phyloP scores from a whole-genome alignment of 495 filamentous ascomycete genomes.

The Neurospora intermedia region DNA sequence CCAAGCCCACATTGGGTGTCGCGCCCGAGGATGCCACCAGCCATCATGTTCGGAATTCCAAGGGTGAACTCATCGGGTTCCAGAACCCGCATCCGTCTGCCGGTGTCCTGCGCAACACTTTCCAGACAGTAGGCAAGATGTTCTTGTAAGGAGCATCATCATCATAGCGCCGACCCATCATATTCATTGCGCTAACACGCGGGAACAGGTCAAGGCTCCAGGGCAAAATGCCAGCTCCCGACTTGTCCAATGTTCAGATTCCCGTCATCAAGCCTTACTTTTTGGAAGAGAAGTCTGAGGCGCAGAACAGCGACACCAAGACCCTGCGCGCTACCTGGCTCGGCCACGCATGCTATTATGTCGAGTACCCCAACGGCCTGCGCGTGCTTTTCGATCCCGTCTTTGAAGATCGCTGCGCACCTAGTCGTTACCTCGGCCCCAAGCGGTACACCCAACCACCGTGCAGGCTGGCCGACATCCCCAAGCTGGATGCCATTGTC shows the following conservation, averaged over 20 bases:
- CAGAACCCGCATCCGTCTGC: constrained; percentile 26
- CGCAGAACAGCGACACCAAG: constrained; percentile 25
- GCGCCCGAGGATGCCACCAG: constrained; percentile 18
- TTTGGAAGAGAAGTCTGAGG: constrained; percentile 37
- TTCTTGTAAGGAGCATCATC: constrained; percentile 3
- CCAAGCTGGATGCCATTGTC: constrained; percentile 74
- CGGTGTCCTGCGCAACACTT: not conserved
- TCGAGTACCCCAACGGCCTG: constrained; percentile 82
- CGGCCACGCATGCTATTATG: constrained; percentile 88
- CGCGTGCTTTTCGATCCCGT: constrained; percentile 94
- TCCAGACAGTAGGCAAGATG: not conserved
- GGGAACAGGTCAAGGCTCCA: constrained; percentile 42
- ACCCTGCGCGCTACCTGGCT: constrained; percentile 86
- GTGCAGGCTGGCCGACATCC: constrained; percentile 70
- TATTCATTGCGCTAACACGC: not conserved
- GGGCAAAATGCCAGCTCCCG: constrained; percentile 52
- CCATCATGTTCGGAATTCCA: constrained; percentile 26
- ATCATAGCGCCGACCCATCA: not conserved
- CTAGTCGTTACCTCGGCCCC: constrained; percentile 59
- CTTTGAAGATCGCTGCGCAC: constrained; percentile 79
- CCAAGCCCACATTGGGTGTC: constrained; percentile 10
- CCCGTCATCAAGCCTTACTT: constrained; percentile 58
- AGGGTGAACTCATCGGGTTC: constrained; percentile 25
- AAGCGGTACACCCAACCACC: constrained; percentile 74
- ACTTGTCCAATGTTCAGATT: constrained; percentile 46